Conservation (phyloP, 2,329 filamentous ascomycete species). For the Furcasterigmium sp. region DNA sequence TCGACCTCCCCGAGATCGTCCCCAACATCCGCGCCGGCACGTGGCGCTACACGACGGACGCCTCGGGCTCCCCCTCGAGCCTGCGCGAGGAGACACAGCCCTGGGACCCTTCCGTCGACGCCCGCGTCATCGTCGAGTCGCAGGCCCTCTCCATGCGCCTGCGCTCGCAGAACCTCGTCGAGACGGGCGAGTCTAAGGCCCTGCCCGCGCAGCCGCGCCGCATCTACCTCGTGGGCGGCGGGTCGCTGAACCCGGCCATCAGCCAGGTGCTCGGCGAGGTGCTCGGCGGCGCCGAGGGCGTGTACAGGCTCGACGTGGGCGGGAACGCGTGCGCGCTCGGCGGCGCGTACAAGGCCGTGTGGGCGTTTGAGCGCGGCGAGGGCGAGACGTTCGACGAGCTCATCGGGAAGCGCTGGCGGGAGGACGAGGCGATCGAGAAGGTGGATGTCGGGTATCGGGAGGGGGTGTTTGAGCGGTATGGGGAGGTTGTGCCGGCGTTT, state of each 20-base stretch:
- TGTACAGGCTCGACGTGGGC: slow-evolving; percentile 90
- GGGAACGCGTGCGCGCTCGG: slow-evolving; percentile 93
- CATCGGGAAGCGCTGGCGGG: slow-evolving; percentile 78
- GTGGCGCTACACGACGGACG: slow-evolving; percentile 84
- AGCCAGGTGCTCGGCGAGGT: slow-evolving; percentile 81
- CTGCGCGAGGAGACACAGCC: slow-evolving; percentile 24
- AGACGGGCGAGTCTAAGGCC: slow-evolving; percentile 23
- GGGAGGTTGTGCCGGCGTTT: slow-evolving; percentile 70
- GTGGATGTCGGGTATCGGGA: slow-evolving; percentile 76
- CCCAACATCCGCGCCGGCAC: slow-evolving; percentile 83
- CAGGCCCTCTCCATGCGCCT: slow-evolving; percentile 89
- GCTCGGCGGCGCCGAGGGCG: slow-evolving; percentile 80
- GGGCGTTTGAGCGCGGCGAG: slow-evolving; percentile 64
- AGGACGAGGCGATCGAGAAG: slow-evolving; percentile 75
- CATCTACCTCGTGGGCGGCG: slow-evolving; percentile 92
- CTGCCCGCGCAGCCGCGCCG: slow-evolving; percentile 81
- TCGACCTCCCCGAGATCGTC: slow-evolving; percentile 91
- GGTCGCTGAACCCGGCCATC: slow-evolving; percentile 84
- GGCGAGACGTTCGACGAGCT: slow-evolving; percentile 83
- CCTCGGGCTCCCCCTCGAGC: slow-evolving; percentile 50
- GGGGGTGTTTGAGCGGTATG: slow-evolving; percentile 73
- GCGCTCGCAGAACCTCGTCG: slow-evolving; percentile 72
- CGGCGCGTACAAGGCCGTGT: slow-evolving; percentile 92
- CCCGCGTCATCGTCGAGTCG: slow-evolving; percentile 86
- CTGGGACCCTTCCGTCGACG: slow-evolving; percentile 63